A percentile compares a stretch with the other conserved stretches of the same genome.
These are phyloP conservation scores for Tuber microsphaerosporum DNA, from an alignment of 495 filamentous ascomycete species.

Conservation along the genomic window DNA sequence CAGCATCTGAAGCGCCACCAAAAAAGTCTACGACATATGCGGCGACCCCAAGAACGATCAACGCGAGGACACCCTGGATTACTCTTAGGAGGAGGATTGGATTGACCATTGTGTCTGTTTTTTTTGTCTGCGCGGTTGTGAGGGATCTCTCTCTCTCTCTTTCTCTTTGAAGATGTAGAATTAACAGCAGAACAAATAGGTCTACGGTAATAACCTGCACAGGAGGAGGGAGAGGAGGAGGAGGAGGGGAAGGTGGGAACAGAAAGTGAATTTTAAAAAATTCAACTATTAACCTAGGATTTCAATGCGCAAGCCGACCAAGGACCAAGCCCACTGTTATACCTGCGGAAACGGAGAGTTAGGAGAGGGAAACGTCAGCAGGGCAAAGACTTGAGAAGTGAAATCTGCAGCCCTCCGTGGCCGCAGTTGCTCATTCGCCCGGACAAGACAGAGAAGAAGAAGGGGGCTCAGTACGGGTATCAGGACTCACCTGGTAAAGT, in stretches of 20 bases:
- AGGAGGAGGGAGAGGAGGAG: not conserved
- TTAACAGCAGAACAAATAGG: not conserved
- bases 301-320: not conserved
- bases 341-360: not conserved
- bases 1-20: constrained; percentile 13
- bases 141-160: not conserved
- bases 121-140: not conserved
- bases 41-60: constrained; percentile 37
- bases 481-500: not conserved
- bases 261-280: not conserved
- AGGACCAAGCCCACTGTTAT: constrained; percentile 1
- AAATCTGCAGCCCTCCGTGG: not conserved
- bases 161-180: not conserved
- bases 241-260: not conserved
- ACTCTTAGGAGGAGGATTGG: constrained; percentile 37
- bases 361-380: not conserved
- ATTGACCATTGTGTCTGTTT: constrained; percentile 33
- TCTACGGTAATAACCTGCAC: not conserved
- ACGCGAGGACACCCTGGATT: constrained; percentile 33
- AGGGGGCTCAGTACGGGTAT: constrained; percentile 1
- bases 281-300: not conserved
- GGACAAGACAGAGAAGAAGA: not conserved
- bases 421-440: not conserved
- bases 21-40: constrained; percentile 34
- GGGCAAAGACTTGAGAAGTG: not conserved